A percentile compares a stretch with the other conserved stretches of the same genome.
phyloP scores from a whole-genome alignment of 2,329 filamentous ascomycete species.

The Venturia asperata region DNA sequence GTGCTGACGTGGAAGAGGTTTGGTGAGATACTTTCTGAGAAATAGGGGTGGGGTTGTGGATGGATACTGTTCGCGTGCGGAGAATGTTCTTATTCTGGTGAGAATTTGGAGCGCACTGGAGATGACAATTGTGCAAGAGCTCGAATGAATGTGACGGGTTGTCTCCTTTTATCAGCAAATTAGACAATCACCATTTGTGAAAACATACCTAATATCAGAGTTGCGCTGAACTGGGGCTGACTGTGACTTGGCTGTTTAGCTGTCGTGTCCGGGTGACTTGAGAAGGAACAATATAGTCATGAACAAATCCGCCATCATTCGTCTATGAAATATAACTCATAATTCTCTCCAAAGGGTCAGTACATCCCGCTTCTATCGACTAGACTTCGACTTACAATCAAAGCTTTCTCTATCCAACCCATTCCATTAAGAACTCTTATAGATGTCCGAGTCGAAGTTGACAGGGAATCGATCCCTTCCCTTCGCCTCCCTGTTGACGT shows the following conservation, averaged over 20 bases:
- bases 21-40: too few species aligned
- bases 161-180: too few species aligned
- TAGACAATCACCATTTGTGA: too few species aligned
- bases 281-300: background rate
- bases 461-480: slow-evolving; percentile 22
- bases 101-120: too few species aligned
- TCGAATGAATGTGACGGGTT: too few species aligned
- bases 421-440: slow-evolving; percentile 12
- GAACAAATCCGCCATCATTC: background rate
- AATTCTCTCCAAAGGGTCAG: background rate
- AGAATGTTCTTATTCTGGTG: too few species aligned
- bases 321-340: background rate
- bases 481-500: slow-evolving; percentile 50
- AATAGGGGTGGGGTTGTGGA: too few species aligned
- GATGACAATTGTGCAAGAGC: too few species aligned
- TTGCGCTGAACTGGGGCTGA: background rate
- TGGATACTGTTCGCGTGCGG: too few species aligned
- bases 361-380: background rate
- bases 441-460: slow-evolving; percentile 23
- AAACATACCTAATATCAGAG: background rate
- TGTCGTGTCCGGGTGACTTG: background rate
- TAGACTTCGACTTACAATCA: background rate
- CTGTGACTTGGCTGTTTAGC: too few species aligned
- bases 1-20: too few species aligned
- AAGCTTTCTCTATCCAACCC: background rate